Evolutionary conservation across 352 stramenopile species (phyloP), one percentile per base, ranked within the genome.

Genomic region (Pythium myriotylum): DNA sequence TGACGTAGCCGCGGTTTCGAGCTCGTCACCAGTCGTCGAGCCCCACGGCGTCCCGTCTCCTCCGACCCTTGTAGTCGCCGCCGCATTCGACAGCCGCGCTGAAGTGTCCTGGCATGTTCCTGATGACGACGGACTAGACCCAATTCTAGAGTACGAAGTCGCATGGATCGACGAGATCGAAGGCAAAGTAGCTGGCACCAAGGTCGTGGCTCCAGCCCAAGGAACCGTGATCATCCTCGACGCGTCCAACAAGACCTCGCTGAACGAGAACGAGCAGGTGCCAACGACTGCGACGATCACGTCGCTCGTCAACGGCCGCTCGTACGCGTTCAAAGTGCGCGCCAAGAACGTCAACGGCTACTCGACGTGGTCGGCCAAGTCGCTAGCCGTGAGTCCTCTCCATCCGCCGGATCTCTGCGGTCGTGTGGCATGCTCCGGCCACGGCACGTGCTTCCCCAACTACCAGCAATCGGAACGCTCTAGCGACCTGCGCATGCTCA

Each of bases 351-450:
- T 73, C 9, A 81, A 89, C 22, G 82, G 82, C 19, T 79, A 71
- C 46, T 91, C 82, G 9, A 77, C 80, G 23, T 89, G 78, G 78
- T 89, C 80, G 24, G 82, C 82, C 52, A 88, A 88, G 62, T 91
- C 82, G 23, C 68, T 84, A 7, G 73, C 76, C 5, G 82, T 91
- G 65, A 89, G 77, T 55, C 80, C 80, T 7, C 64, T 91, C 57
- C 80, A 90, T 47, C 82, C 82, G 20, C 75, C 82, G 16, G 80
- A 91, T 70, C 53, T 91, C n/a, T 91, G 82, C 37, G 78, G 69
- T 12, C 67, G 77, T 24, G 57, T 86, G 9, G 76, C 76, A 41
- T 91, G 82, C 55, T 89, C 80, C 0, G 79, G 79, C 19, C 77
- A 84, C 35, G 80, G 82, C 46, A 84, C 73, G 32, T 91, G 80